phyloP scores from a whole-genome alignment of 2,329 filamentous ascomycete genomes.

The Phialophora verrucosa region DNA sequence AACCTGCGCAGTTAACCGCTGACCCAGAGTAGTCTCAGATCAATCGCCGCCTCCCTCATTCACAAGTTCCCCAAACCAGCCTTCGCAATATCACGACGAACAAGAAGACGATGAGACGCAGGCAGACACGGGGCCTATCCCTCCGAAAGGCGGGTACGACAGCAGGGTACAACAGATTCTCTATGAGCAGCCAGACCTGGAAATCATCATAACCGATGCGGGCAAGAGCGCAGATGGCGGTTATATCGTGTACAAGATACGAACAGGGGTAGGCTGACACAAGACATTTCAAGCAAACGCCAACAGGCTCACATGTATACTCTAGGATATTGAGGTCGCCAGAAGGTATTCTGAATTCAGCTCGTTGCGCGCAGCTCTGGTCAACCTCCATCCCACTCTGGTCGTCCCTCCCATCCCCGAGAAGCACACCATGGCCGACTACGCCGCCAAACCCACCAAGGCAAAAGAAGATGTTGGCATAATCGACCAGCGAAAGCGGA shows the following conservation, averaged over 20 bases:
- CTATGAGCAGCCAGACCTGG: slow-evolving; percentile 88
- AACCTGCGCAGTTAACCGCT: slow-evolving; percentile 9
- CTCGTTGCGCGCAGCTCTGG: slow-evolving; percentile 84
- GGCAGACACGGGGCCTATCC: slow-evolving; percentile 55
- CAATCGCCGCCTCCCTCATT: slow-evolving; percentile 71
- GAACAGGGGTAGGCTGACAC: slow-evolving; percentile 74
- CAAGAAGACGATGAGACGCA: slow-evolving; percentile 53
- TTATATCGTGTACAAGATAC: slow-evolving; percentile 97
- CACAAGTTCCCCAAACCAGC: slow-evolving; percentile 71
- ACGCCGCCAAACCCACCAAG: slow-evolving; percentile 95
- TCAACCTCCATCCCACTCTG: slow-evolving; percentile 89
- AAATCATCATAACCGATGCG: slow-evolving; percentile 90
- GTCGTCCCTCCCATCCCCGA: slow-evolving; percentile 97
- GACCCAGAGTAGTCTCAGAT: slow-evolving; percentile 60
- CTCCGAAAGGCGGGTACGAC: slow-evolving; percentile 85
- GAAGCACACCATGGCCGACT: slow-evolving; percentile 98
- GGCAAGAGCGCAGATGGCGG: slow-evolving; percentile 93
- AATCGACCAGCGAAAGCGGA: slow-evolving; percentile 94
- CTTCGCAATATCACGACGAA: slow-evolving; percentile 66
- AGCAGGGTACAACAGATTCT: slow-evolving; percentile 97
- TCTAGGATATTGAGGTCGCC: slow-evolving; percentile 89
- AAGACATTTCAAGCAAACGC: not conserved
- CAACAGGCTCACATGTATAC: not conserved
- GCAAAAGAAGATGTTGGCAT: slow-evolving; percentile 97
- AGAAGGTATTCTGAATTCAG: slow-evolving; percentile 96